Conservation (phyloP, 257 asterid genomes). For the Jacaranda mimosifolia region DNA sequence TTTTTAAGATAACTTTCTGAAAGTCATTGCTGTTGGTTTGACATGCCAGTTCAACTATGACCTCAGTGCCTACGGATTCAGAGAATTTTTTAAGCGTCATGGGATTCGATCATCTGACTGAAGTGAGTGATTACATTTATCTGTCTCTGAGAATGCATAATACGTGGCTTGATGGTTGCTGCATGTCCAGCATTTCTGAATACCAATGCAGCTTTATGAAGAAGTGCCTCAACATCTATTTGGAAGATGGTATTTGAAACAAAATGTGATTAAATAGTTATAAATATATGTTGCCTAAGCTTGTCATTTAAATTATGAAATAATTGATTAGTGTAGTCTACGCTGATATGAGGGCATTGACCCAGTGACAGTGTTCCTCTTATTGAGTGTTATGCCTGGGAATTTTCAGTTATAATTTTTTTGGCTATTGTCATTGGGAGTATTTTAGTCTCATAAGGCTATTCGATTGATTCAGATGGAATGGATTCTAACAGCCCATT, state of each 20-base stretch:
- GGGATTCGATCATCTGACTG: slow-evolving; percentile 57
- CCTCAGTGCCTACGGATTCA: slow-evolving; percentile 79
- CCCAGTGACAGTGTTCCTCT: too few relatives aligned
- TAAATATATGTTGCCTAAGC: not conserved
- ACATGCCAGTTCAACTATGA: slow-evolving; percentile 76
- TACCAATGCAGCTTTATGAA: slow-evolving; percentile 2
- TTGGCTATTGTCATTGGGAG: too few relatives aligned
- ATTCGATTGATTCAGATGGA: too few relatives aligned
- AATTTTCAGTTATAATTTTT: too few relatives aligned
- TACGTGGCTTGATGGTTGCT: not conserved
- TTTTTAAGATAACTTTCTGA: slow-evolving; percentile 13
- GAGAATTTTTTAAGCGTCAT: slow-evolving; percentile 87
- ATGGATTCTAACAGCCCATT: too few relatives aligned
- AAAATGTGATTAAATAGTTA: not conserved
- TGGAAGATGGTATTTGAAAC: not conserved
- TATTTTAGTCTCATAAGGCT: too few relatives aligned
- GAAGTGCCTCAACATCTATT: not conserved
- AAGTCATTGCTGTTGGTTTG: slow-evolving; percentile 23
- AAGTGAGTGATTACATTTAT: slow-evolving; percentile 31
- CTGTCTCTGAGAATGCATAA: not conserved
- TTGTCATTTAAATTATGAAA: not conserved
- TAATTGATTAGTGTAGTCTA: not conserved
- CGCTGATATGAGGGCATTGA: too few relatives aligned
- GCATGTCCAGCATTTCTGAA: not conserved
- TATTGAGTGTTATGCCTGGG: too few relatives aligned